Evolutionary conservation across 2,329 filamentous ascomycete species (phyloP).

Genomic region (Lachnellula subtilissima): DNA sequence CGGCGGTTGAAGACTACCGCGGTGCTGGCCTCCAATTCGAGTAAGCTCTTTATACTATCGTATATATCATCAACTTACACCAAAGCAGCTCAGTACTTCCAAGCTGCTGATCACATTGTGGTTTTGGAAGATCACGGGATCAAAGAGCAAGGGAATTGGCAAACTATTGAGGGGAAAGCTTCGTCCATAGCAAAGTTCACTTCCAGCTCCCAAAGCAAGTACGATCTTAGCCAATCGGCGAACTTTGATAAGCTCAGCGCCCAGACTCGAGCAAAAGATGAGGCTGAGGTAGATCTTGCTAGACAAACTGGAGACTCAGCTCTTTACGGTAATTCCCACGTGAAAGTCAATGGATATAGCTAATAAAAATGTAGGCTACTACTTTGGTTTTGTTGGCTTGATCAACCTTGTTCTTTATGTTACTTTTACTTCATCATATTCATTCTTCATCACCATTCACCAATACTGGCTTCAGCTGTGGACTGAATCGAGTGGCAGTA

Average conservation of each 20-base stretch:
- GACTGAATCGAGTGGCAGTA: slow-evolving; percentile 6
- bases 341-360: neutral
- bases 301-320: slow-evolving; percentile 20
- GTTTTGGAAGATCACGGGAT: slow-evolving; percentile 30
- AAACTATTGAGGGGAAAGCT: slow-evolving; percentile 12
- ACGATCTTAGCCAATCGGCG: slow-evolving; percentile 14
- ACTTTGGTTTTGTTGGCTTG: slow-evolving; percentile 4
- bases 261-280: slow-evolving; percentile 14
- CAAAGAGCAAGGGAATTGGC: slow-evolving; percentile 33
- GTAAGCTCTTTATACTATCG: slow-evolving; percentile 23
- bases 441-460: slow-evolving; percentile 10
- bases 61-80: neutral
- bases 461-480: slow-evolving; percentile 16
- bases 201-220: slow-evolving; percentile 24
- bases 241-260: slow-evolving; percentile 13
- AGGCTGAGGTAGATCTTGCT: slow-evolving; percentile 20
- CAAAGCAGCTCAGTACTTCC: slow-evolving; percentile 33
- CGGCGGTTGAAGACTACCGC: slow-evolving; percentile 36
- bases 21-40: slow-evolving; percentile 40
- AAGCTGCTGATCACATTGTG: slow-evolving; percentile 38
- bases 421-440: slow-evolving; percentile 1
- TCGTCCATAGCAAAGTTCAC: slow-evolving; percentile 19
- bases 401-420: slow-evolving; percentile 2
- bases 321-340: slow-evolving; percentile 15
- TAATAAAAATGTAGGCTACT: slow-evolving; percentile 8